phyloP scores from a whole-genome alignment of 2,329 filamentous ascomycete species.

The Metarhizium guizhouense region DNA sequence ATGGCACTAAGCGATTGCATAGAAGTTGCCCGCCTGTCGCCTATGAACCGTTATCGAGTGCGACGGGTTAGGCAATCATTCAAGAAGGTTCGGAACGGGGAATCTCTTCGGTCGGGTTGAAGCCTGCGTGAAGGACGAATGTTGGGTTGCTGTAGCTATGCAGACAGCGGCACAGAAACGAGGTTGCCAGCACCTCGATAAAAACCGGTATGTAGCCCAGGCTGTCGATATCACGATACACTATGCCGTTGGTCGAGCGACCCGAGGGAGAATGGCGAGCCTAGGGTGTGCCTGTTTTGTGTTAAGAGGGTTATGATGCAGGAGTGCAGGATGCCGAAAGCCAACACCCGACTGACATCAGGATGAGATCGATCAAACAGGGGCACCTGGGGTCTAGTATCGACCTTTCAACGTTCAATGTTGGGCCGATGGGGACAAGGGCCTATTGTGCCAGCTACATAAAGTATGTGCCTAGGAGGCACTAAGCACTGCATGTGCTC shows the following conservation, averaged over 20 bases:
- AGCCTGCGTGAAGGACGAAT: neutral
- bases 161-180: neutral
- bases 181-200: slow-evolving; percentile 3
- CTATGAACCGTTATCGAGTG: neutral
- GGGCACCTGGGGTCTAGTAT: too few relatives aligned
- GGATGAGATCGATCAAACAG: neutral
- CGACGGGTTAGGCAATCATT: neutral
- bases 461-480: too few relatives aligned
- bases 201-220: neutral
- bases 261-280: neutral
- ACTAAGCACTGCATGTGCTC: too few relatives aligned
- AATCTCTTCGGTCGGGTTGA: neutral
- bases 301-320: neutral
- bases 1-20: slow-evolving; percentile 4
- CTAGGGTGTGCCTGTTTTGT: neutral
- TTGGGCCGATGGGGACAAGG: too few relatives aligned
- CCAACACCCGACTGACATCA: neutral
- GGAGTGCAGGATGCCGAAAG: neutral
- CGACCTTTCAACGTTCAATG: too few relatives aligned
- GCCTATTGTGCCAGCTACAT: too few relatives aligned
- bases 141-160: neutral
- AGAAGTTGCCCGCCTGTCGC: neutral
- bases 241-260: neutral
- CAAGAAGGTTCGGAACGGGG: neutral
- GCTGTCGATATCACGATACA: neutral